A percentile compares a stretch with the other conserved stretches of the same genome.
phyloP scores from a whole-genome alignment of 371 early-diverging fungal species.

The Actinomortierella ambigua region DNA sequence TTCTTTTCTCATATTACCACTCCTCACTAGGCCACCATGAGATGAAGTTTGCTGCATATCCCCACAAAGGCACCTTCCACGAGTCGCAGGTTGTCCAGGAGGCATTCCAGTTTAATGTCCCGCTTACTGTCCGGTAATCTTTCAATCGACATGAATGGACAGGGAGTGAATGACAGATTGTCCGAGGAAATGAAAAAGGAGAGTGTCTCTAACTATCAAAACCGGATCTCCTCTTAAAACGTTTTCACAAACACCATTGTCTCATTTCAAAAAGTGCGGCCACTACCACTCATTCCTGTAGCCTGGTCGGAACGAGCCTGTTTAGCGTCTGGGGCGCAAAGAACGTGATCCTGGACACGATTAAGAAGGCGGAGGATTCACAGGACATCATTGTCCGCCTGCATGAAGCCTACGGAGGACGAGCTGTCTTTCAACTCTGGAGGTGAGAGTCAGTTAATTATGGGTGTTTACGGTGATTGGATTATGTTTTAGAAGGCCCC shows the following conservation, averaged over 20 bases:
- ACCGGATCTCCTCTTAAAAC: too few species aligned
- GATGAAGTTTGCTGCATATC: constrained; percentile 91
- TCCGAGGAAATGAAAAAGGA: too few species aligned
- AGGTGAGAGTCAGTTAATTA: constrained; percentile 52
- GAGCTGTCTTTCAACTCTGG: constrained; percentile 59
- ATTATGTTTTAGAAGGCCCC: too few species aligned
- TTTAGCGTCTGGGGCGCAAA: constrained; percentile 54
- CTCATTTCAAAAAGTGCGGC: neutral
- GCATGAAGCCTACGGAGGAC: constrained; percentile 94
- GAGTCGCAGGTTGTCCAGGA: constrained; percentile 83
- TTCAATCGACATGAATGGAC: neutral
- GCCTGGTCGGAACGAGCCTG: too few species aligned
- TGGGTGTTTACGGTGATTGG: constrained; percentile 1
- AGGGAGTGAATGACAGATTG: neutral
- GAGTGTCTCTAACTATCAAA: too few species aligned
- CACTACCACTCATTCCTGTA: too few species aligned
- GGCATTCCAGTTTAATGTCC: constrained; percentile 89
- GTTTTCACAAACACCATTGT: too few species aligned
- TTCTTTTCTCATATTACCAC: neutral
- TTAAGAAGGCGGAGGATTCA: constrained; percentile 87
- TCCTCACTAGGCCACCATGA: constrained; percentile 59
- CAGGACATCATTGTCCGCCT: constrained; percentile 78
- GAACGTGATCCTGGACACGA: constrained; percentile 87
- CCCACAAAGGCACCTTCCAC: constrained; percentile 80
- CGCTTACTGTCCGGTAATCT: constrained; percentile 66